phyloP scores from a whole-genome alignment of 345 rosid species.

The Hibiscus tridactylites region DNA sequence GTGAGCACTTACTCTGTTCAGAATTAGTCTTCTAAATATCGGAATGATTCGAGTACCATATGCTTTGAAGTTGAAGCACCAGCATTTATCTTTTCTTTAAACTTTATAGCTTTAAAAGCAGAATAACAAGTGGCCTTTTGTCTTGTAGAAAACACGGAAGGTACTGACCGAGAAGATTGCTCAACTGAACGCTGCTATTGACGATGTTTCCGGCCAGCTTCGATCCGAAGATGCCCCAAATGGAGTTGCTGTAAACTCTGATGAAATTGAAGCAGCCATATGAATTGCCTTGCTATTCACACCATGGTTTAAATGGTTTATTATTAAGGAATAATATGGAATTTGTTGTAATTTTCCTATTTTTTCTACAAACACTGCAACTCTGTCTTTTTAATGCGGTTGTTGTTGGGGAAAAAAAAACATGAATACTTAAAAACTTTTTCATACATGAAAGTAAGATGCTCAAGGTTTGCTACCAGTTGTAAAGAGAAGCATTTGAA shows the following conservation, averaged over 20 bases:
- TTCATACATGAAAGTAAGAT: not conserved
- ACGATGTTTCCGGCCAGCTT: slow-evolving; percentile 72
- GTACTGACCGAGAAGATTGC: slow-evolving; percentile 73
- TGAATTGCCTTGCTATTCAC: slow-evolving; percentile 13
- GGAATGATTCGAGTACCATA: not conserved
- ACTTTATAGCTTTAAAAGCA: not conserved
- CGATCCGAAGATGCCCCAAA: slow-evolving; percentile 54
- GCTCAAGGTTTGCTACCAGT: not conserved
- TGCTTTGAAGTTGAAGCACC: not conserved
- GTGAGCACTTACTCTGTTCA: slow-evolving; percentile 26
- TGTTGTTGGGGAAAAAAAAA: not conserved
- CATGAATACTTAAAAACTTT: slow-evolving; percentile 5
- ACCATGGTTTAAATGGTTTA: slow-evolving; percentile 5
- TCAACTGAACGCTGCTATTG: slow-evolving; percentile 81
- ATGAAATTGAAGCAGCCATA: slow-evolving; percentile 53
- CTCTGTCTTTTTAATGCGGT: not conserved
- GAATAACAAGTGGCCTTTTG: slow-evolving; percentile 11
- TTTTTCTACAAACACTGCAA: not conserved
- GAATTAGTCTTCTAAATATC: not conserved
- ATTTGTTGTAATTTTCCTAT: slow-evolving; percentile 8
- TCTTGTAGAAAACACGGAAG: slow-evolving; percentile 68
- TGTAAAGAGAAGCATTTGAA: not conserved
- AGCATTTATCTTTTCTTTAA: not conserved
- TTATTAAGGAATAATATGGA: slow-evolving; percentile 17
- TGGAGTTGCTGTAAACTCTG: slow-evolving; percentile 44